Evolutionary conservation across 2,329 filamentous ascomycete species (phyloP).

Genomic region (Trichoderma semiorbis): DNA sequence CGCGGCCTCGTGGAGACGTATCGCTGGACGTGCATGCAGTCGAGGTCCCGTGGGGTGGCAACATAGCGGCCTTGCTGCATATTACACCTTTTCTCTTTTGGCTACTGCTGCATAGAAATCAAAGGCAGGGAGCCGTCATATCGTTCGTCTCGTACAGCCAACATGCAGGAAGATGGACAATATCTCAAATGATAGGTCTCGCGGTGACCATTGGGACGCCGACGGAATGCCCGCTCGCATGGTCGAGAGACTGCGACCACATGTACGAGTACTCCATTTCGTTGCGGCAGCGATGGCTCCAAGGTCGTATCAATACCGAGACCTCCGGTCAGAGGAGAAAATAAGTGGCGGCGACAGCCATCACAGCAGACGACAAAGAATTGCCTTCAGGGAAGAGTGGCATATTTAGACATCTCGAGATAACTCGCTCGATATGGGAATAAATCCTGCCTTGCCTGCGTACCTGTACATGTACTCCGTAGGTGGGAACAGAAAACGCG

Average conservation of each 20-base stretch:
- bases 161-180: neutral
- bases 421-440: neutral
- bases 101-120: neutral
- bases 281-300: neutral
- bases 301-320: neutral
- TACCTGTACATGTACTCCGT: neutral
- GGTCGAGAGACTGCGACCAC: neutral
- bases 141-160: conserved; percentile 3
- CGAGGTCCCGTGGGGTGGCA: conserved; percentile 30
- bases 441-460: neutral
- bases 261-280: neutral
- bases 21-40: conserved; percentile 30
- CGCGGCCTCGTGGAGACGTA: conserved; percentile 9
- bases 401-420: neutral
- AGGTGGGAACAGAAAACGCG: neutral
- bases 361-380: neutral
- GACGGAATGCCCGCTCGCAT: neutral
- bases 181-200: neutral
- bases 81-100: neutral
- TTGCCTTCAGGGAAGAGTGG: neutral
- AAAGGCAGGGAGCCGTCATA: neutral
- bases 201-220: neutral
- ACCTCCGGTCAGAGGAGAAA: neutral
- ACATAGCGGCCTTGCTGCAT: neutral
- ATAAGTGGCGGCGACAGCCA: neutral